Conservation (phyloP, 139 green algal genomes). For the Haematococcus sp. region DNA sequence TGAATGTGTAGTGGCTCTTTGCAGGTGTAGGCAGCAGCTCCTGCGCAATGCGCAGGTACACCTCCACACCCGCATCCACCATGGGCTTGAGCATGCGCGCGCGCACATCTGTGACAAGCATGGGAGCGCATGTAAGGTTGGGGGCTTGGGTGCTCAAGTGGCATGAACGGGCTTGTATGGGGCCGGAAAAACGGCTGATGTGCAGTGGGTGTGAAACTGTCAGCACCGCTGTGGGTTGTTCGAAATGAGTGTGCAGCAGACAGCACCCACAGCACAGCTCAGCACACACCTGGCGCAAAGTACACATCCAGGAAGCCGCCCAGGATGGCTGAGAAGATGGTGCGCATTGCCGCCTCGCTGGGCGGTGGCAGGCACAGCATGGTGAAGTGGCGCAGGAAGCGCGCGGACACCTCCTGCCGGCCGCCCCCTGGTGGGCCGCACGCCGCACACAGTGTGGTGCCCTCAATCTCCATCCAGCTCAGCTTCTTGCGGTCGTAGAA, state of each 20-base stretch:
- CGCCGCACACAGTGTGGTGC: constrained; percentile 53
- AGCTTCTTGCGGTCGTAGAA: constrained; percentile 85
- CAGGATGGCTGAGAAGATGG: constrained; percentile 70
- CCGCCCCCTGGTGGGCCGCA: constrained; percentile 77
- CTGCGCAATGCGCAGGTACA: constrained; percentile 52
- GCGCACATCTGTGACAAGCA: constrained; percentile 38
- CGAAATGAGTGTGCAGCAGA: neutral
- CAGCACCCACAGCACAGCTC: too few relatives aligned
- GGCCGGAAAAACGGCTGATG: too few relatives aligned
- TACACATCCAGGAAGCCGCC: constrained; percentile 62
- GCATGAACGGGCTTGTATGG: neutral
- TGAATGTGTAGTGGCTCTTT: constrained; percentile 84
- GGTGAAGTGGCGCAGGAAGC: constrained; percentile 75
- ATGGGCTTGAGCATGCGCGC: constrained; percentile 46
- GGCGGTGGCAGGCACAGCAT: constrained; percentile 63
- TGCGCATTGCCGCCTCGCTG: constrained; percentile 48
- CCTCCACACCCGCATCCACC: constrained; percentile 60
- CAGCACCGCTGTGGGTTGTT: too few relatives aligned
- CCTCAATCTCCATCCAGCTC: constrained; percentile 83
- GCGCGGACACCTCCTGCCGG: constrained; percentile 45
- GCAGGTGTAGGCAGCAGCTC: constrained; percentile 74
- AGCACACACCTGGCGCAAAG: constrained; percentile 38
- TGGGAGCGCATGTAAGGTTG: neutral
- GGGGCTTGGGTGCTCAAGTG: neutral
- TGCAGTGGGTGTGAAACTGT: too few relatives aligned